Evolutionary conservation across 148 eudicot species (phyloP), one percentile per base, ranked within the genome.

Genomic region (Fagopyrum homotropicum): DNA sequence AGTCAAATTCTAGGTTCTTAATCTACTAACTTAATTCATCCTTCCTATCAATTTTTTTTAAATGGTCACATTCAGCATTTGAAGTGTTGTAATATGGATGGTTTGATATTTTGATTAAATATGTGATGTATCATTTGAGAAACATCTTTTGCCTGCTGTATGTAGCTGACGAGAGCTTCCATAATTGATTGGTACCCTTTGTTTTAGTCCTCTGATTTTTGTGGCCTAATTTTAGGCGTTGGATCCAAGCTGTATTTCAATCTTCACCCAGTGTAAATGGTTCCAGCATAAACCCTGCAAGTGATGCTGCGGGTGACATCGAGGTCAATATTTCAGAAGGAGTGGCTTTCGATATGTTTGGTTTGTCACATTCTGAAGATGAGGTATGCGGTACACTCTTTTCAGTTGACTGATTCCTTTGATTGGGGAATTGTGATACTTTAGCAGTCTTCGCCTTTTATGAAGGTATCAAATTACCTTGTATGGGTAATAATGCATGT

Each of bases 301-400:
- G 45, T 44, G 76, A 71, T 44, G 64, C 79, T 69, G 77, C 45
- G 29, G 61, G 75, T 66, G 92, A 69, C 46, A 15, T 19, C 63
- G 98, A 95, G 69, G 72, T 92, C 47, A 93, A 92, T 85, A 88
- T 95, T 75, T 89, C 97, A 11, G 98, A 95, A 66, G 92, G 97
- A 69, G 72, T 92, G 77, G 93, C 90, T 49, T 47, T 80, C 75
- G 91, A 95, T 79, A 92, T 95, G 96, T 95, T 92, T 81, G 96
- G 91, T 70, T 55, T 82, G 78, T 75, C 89, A 66, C 73, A 80
- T 76, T 83, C 87, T 19, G 77, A 74, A 72, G 85, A 90, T 26
- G 93, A 95, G 97, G 98, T 94, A 75, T 50, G 75, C 50, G 75
- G 68, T 70, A 54, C 80, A 22, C 30, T 1, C 10, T n/a, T 40